Conservation (phyloP, 2,329 filamentous ascomycete genomes). For the Ascochyta koolunga region DNA sequence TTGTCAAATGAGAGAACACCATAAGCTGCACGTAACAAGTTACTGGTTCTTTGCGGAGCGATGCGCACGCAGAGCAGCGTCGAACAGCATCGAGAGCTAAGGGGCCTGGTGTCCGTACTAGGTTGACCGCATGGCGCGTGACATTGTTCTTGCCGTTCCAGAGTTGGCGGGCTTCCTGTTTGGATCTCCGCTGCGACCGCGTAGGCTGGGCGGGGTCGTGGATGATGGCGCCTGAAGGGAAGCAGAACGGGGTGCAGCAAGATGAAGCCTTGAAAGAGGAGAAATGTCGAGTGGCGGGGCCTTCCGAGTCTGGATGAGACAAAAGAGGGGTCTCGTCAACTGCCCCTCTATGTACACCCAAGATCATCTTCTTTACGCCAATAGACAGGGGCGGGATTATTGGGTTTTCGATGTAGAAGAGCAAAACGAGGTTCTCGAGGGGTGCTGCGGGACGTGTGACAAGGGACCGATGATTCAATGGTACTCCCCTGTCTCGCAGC, state of each 20-base stretch:
- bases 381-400: constrained; percentile 25
- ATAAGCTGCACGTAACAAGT: constrained; percentile 25
- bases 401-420: constrained; percentile 31
- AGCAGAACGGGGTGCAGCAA: constrained; percentile 47
- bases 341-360: constrained; percentile 23
- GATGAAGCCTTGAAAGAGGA: constrained; percentile 34
- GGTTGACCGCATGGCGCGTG: constrained; percentile 39
- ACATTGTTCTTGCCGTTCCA: constrained; percentile 24
- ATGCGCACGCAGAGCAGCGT: constrained; percentile 5
- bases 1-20: constrained; percentile 24
- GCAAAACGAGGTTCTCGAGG: constrained; percentile 29
- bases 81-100: constrained; percentile 22
- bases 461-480: constrained; percentile 40
- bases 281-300: constrained; percentile 28
- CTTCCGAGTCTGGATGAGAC: constrained; percentile 36
- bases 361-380: constrained; percentile 24
- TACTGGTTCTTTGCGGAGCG: constrained; percentile 20
- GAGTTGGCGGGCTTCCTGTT: constrained; percentile 22
- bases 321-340: constrained; percentile 34
- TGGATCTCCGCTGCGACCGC: constrained; percentile 24
- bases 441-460: constrained; percentile 37
- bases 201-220: constrained; percentile 31
- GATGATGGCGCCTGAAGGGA: constrained; percentile 43
- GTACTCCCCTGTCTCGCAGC: constrained; percentile 35
- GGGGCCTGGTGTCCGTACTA: constrained; percentile 30